phyloP scores from a whole-genome alignment of 225 moss, liverwort and hornwort species.

The Straminergon stramineum region DNA sequence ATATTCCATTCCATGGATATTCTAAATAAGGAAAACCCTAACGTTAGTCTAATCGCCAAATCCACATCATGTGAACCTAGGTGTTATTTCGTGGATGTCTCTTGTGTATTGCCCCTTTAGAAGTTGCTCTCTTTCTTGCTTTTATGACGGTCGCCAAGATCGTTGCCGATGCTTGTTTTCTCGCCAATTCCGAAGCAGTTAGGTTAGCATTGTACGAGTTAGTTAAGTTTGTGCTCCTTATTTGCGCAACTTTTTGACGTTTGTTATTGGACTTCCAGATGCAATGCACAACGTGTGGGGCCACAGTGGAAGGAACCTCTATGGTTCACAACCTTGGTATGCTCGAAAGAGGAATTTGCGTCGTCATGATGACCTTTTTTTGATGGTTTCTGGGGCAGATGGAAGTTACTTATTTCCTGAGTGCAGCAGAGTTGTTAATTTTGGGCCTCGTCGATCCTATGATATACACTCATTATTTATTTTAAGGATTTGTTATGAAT shows the following conservation, averaged over 20 bases:
- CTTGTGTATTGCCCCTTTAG: background rate
- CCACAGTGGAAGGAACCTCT: constrained; percentile 61
- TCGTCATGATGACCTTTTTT: background rate
- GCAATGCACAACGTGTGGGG: constrained; percentile 77
- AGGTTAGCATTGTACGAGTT: constrained; percentile 10
- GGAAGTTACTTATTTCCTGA: background rate
- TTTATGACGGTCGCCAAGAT: background rate
- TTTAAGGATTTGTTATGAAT: background rate
- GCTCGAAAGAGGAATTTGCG: background rate
- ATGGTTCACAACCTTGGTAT: constrained; percentile 86
- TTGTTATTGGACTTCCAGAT: constrained; percentile 39
- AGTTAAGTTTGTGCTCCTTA: background rate
- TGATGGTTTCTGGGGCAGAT: background rate
- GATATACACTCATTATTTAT: background rate
- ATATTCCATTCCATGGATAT: background rate
- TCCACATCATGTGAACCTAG: background rate
- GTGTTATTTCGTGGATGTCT: background rate
- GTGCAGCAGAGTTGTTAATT: background rate
- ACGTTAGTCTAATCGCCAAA: background rate
- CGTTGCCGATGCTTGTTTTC: background rate
- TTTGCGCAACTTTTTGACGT: background rate
- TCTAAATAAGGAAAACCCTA: background rate
- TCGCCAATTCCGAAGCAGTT: constrained; percentile 1
- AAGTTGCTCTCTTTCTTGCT: background rate
- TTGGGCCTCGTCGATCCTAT: background rate